These are phyloP conservation scores for Amylostereum chailletii DNA, from an alignment of 1,284 basidiomycete species.

Conservation along the genomic window DNA sequence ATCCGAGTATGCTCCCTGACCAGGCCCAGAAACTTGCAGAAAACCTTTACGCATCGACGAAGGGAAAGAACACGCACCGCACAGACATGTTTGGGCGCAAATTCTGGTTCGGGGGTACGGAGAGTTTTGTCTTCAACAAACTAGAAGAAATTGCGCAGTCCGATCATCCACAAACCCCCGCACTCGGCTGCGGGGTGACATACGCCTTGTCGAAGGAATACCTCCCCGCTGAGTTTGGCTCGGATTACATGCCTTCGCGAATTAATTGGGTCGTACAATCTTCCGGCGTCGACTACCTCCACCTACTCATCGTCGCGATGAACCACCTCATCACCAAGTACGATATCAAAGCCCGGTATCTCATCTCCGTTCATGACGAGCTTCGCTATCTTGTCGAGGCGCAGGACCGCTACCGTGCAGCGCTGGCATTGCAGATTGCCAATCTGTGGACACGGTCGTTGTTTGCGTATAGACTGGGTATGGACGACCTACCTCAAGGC, in stretches of 20 bases:
- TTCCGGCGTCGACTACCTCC: conserved; percentile 96
- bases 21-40: conserved; percentile 78
- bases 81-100: conserved; percentile 65
- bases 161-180: conserved; percentile 84
- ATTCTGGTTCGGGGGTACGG: conserved; percentile 97
- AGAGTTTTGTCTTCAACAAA: conserved; percentile 99
- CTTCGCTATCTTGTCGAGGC: conserved; percentile 89
- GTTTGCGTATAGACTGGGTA: conserved; percentile 89
- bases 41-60: conserved; percentile 88
- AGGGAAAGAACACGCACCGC: conserved; percentile 80
- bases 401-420: conserved; percentile 80
- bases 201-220: conserved; percentile 86
- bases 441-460: conserved; percentile 94
- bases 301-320: conserved; percentile 94
- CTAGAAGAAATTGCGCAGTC: conserved; percentile 92
- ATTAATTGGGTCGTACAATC: conserved; percentile 99
- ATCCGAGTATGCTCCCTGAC: conserved; percentile 71
- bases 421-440: conserved; percentile 91
- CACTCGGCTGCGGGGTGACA: conserved; percentile 91
- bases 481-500: conserved; percentile 92
- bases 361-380: conserved; percentile 97
- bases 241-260: conserved; percentile 91
- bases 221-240: conserved; percentile 69
- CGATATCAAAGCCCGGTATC: conserved; percentile 85
- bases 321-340: conserved; percentile 80